phyloP scores from a whole-genome alignment of 176 grass and related monocot genomes.

The Raddia distichophylla region DNA sequence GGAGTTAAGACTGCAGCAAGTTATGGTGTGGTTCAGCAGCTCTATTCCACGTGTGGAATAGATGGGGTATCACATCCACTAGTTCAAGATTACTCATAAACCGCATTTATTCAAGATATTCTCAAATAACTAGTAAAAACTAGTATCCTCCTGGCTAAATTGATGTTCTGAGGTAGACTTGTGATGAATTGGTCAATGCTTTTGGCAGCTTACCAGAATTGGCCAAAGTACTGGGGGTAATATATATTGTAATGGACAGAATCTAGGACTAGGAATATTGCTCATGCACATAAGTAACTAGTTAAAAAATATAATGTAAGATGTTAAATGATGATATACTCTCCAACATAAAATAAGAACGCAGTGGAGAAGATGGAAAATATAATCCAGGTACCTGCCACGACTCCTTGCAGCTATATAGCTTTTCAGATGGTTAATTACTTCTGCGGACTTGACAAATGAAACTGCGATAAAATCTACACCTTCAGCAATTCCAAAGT shows the following conservation, averaged over 20 bases:
- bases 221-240: background rate
- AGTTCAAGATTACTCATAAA: background rate
- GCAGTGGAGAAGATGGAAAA: conserved; percentile 1
- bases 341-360: background rate
- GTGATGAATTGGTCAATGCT: background rate
- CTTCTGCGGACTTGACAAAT: conserved; percentile 98
- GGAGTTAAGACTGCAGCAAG: background rate
- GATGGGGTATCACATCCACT: background rate
- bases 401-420: conserved; percentile 86
- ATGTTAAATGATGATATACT: background rate
- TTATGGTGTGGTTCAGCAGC: background rate
- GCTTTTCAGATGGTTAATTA: conserved; percentile 94
- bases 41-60: conserved; percentile 1
- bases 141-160: background rate
- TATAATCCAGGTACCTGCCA: conserved; percentile 57
- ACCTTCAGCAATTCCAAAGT: conserved; percentile 94
- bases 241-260: background rate
- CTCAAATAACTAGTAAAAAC: background rate
- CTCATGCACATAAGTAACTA: background rate
- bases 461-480: conserved; percentile 98
- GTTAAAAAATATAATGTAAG: conserved; percentile 9
- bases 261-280: background rate
- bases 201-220: background rate
- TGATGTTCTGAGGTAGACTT: background rate
- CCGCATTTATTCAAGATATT: background rate